Conservation (phyloP, 164 flowering plant genomes). For the Kalanchoe fedtschenkoi region DNA sequence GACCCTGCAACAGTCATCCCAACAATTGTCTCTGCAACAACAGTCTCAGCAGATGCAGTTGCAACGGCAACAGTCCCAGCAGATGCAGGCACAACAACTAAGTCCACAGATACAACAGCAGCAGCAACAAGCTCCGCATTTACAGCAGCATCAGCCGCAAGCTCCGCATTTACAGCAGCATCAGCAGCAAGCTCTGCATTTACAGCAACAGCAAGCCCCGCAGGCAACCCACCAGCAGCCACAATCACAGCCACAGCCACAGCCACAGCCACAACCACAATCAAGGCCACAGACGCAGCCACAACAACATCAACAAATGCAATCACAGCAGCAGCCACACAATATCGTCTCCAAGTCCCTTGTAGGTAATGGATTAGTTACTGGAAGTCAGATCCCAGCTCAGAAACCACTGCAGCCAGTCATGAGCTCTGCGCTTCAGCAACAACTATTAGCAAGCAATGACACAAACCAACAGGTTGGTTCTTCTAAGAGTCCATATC, state of each 20-base stretch:
- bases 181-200: no score
- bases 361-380: slow-evolving; percentile 19
- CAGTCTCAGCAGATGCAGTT: slow-evolving; percentile 20
- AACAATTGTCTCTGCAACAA: slow-evolving; percentile 13
- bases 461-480: slow-evolving; percentile 31
- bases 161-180: background rate
- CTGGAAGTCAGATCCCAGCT: slow-evolving; percentile 32
- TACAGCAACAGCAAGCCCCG: slow-evolving; percentile 20
- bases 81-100: slow-evolving; percentile 17
- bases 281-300: slow-evolving; percentile 4
- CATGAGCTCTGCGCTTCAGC: slow-evolving; percentile 49
- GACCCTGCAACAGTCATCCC: slow-evolving; percentile 18
- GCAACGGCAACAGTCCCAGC: slow-evolving; percentile 16
- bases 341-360: slow-evolving; percentile 21
- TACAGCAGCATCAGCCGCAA: slow-evolving; percentile 11
- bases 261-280: slow-evolving; percentile 13
- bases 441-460: slow-evolving; percentile 35
- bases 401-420: slow-evolving; percentile 40
- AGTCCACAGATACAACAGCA: slow-evolving; percentile 26
- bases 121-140: slow-evolving; percentile 24
- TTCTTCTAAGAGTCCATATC: slow-evolving; percentile 25
- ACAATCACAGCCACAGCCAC: slow-evolving; percentile 14
- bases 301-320: slow-evolving; percentile 12
- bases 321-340: slow-evolving; percentile 20
- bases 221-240: slow-evolving; percentile 23